Base-by-base conservation (phyloP, 2,329 filamentous ascomycete species). In the Exophiala calicioides region DNA sequence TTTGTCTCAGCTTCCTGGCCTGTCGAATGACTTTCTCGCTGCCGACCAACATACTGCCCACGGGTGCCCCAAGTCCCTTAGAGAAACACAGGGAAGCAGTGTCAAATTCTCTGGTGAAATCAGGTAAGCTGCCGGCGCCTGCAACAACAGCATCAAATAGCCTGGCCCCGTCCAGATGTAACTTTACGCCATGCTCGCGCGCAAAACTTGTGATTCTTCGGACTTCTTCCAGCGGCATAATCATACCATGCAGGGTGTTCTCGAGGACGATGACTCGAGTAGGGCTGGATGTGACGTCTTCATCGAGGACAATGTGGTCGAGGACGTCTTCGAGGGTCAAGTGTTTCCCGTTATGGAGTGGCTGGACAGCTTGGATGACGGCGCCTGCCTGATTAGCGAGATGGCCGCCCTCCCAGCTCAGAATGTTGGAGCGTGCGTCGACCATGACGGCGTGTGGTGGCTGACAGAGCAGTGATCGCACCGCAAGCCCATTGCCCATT, bases 401-500 rank as follows among this genome's bases (percentile, higher is more conserved):
- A 0, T 58, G 65, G 7, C 60, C 59, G 1, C 54, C 58, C 44
- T 68, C 66, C 50, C 56, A 60, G n/a, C 50, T 44, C 12, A 66
- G 57, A 19, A 68, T 60, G 35, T 69, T 64, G 2, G 61, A 61
- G 4, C 66, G 61, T 30, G 65, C 55, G 42, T 69, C 65, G 15
- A 56, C 50, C 3, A 68, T 50, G 9, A 68, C 59, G 1, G 62
- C 55, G 45, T 68, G 61, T 5, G 66, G 66, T 1, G 66, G 65
- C 26, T 64, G 61, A 9, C 47, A 45, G 3, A 69, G 56, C 45
- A 64, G 62, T 3, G 60, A 58, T 1, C 66, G 62, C 12, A 68
- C 33, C 21, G 60, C 60, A 35, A 69, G 61, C 53, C 68, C 65
- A 47, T 69, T 69, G 13, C 65, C 64, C 65, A 67, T 66, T 12